Base-by-base conservation (phyloP, 2,329 filamentous ascomycete genomes). In the Claviceps pazoutovae region DNA sequence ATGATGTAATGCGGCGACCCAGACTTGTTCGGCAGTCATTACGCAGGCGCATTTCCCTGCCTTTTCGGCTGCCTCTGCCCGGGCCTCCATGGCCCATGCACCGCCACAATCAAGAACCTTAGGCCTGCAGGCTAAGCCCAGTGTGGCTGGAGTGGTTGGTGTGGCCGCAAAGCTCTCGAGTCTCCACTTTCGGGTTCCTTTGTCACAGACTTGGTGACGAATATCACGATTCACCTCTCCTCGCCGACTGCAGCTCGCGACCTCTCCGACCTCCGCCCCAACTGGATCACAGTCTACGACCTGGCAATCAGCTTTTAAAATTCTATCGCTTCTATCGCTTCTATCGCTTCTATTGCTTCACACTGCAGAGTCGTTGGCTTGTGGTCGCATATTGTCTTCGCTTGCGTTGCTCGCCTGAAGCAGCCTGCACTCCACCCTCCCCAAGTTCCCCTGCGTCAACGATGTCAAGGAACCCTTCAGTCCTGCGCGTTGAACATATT, bases 381-480 rank as follows among this genome's bases (percentile, higher is more conserved):
- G 34, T 46, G 49, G 16, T 37, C 41, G 41, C n/a, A 23, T 26
- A 8, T 26, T n/a, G 6, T 11, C 23, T 45, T 47, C 13, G 41
- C 41, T 11, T 36, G 13, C 51, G 21, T 30, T 42, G 17, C n/a
- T 16, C 37, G 37, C 30, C 30, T 34, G 30, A 34, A 34, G 30
- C 36, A 46, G 23, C 26, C 13, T 36, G 26, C 30, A n/a, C 5
- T 9, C 17, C 30, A 17, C 23, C 23, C 44, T 34, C 41, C 30
- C 16, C 21, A 46, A 30, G 34, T 47, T 19, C 23, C 23, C 23
- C 36, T 42, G 51, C 45, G 51, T 36, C 44, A 49, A 61, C 54
- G 59, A 68, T 68, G 65, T 60, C 60, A 60, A 65, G 58, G 56
- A 60, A 58, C 61, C 57, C 57, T 55, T 61, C 60, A 50, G 59